phyloP scores from a whole-genome alignment of 129 eudicot genomes.

The Lonicera japonica region DNA sequence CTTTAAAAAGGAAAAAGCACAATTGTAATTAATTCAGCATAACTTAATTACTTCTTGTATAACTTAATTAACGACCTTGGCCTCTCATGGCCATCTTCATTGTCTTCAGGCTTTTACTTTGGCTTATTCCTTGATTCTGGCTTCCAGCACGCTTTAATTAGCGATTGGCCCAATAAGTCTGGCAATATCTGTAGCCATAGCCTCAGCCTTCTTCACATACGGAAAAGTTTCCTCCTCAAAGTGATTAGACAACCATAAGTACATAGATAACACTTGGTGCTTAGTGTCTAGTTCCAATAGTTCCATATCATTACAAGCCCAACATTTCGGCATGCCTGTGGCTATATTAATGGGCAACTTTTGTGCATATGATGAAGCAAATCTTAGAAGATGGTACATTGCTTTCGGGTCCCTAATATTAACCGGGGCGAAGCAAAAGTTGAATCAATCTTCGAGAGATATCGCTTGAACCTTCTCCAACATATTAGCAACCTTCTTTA shows the following conservation, averaged over 20 bases:
- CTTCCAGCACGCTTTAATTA: slow-evolving; percentile 60
- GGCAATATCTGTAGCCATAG: slow-evolving; percentile 90
- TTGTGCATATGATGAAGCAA: slow-evolving; percentile 69
- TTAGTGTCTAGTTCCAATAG: slow-evolving; percentile 89
- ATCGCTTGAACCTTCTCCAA: slow-evolving; percentile 79
- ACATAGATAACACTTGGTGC: slow-evolving; percentile 96
- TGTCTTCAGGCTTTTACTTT: slow-evolving; percentile 37
- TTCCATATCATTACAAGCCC: slow-evolving; percentile 87
- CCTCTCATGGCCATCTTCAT: slow-evolving; percentile 60
- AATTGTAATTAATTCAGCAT: background rate
- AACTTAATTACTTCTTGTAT: slow-evolving; percentile 53
- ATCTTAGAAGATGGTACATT: slow-evolving; percentile 85
- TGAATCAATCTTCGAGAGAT: slow-evolving; percentile 84
- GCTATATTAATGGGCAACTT: slow-evolving; percentile 77
- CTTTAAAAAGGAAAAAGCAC: background rate
- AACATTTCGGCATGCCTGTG: slow-evolving; percentile 77
- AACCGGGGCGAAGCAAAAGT: slow-evolving; percentile 96
- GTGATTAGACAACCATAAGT: slow-evolving; percentile 89
- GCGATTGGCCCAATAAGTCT: slow-evolving; percentile 62
- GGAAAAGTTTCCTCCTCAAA: slow-evolving; percentile 86
- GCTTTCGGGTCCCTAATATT: slow-evolving; percentile 96
- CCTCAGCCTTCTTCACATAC: slow-evolving; percentile 62
- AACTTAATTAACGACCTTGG: slow-evolving; percentile 58
- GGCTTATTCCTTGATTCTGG: slow-evolving; percentile 71
- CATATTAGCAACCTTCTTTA: slow-evolving; percentile 86